Evolutionary conservation across 2,329 filamentous ascomycete species (phyloP).

Genomic region (Plenodomus tracheiphilus): DNA sequence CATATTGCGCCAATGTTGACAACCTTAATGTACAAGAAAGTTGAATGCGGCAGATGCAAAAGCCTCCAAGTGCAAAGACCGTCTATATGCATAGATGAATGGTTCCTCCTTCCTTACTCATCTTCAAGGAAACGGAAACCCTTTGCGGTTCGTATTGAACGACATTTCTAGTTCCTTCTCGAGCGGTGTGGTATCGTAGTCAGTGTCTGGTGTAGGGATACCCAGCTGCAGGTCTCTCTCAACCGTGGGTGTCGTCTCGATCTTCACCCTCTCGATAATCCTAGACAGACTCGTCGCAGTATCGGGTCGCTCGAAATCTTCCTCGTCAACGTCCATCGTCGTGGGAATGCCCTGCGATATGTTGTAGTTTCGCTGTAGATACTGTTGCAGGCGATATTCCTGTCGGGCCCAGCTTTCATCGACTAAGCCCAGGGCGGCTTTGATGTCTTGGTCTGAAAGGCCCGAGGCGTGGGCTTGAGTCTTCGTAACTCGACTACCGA

Average conservation of each 20-base stretch:
- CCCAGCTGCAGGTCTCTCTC: conserved; percentile 45
- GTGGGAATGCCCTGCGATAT: conserved; percentile 50
- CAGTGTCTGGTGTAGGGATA: conserved; percentile 7
- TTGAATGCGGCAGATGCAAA: not conserved
- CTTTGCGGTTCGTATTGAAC: conserved; percentile 21
- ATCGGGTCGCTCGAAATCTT: conserved; percentile 50
- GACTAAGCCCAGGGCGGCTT: conserved; percentile 52
- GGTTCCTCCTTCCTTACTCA: not conserved
- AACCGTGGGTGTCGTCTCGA: conserved; percentile 50
- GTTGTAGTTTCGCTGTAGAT: conserved; percentile 53
- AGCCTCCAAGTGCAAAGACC: not conserved
- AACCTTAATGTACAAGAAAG: not conserved
- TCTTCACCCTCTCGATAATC: conserved; percentile 49
- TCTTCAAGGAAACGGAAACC: conserved; percentile 10
- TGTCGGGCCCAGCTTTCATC: conserved; percentile 56
- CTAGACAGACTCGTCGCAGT: conserved; percentile 46
- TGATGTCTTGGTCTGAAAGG: conserved; percentile 54
- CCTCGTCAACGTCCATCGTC: conserved; percentile 50
- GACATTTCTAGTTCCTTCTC: conserved; percentile 40
- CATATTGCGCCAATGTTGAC: not conserved
- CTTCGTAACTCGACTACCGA: conserved; percentile 28
- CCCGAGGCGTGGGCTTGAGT: conserved; percentile 30
- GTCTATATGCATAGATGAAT: not conserved
- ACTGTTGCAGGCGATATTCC: conserved; percentile 51
- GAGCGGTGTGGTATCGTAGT: conserved; percentile 23